Base-by-base conservation (phyloP, 139 green algal species). In the Tetradesmus lagerheimii region DNA sequence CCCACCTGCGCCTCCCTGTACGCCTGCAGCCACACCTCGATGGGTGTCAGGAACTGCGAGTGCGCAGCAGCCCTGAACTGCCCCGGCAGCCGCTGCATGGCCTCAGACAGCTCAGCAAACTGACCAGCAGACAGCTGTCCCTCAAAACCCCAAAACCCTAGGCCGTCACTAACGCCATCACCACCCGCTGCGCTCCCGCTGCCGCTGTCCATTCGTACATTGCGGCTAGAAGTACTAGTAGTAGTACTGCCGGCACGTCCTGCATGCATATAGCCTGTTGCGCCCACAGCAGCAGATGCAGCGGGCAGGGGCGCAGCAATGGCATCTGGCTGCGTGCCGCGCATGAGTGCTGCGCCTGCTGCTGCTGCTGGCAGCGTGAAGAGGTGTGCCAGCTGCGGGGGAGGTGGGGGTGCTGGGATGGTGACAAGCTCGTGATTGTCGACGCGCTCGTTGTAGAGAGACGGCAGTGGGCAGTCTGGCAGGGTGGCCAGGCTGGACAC, bases 21-120 rank as follows among this genome's bases (percentile, higher is more conserved):
- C 35, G 82, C 82, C 47, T 87, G 82, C 14, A 87, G 82, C 82
- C 82, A 87, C 47, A 87, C 34, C 31, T 87, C 53, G 34, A 87
- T 78, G 29, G 82, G 82, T 31, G 34, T 35, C 35, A 78, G 29
- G 34, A 87, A 11, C 50, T 87, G 82, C 41, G 57, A n/a, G 20
- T 71, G 57, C 18, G 57, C 57, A 9, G 20, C 57, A 31, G 35
- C 57, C 31, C 47, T 78, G 34, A 76, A 87, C 18, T 50, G 76
- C 25, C 27, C 78, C 0, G 41, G 38, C 78, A 79, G 35, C 82
- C 64, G 57, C 37, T 85, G 43, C 77, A 83, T 83, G 41, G 29
- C 38, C 35, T 83, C 29, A 18, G 35, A 53, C 27, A 83, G 25
- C 34, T 43, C 67, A 41, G 67, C 67, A 78, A 14, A 78, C n/a